Evolutionary conservation across 768 basidiomycete genomes (phyloP).

Genomic region (Xerocomus spinulosus): DNA sequence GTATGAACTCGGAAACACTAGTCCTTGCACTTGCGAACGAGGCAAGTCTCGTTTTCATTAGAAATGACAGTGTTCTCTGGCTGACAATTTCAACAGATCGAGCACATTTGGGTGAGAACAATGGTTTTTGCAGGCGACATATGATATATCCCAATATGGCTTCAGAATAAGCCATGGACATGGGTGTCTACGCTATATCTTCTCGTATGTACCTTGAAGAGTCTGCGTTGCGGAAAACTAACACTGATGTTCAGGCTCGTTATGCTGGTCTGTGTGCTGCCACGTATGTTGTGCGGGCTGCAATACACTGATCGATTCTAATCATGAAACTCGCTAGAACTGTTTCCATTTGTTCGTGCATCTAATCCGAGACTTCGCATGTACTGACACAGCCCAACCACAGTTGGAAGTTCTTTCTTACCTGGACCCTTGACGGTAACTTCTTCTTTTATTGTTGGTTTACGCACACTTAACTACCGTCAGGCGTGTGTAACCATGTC

Average conservation of each 20-base stretch:
- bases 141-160: background rate
- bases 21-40: background rate
- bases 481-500: constrained; percentile 6
- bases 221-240: too few relatives aligned
- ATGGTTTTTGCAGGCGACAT: background rate
- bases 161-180: background rate
- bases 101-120: background rate
- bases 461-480: background rate
- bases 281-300: background rate
- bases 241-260: background rate
- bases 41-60: background rate
- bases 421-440: constrained; percentile 9
- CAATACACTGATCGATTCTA: background rate
- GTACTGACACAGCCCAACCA: background rate
- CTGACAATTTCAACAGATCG: background rate
- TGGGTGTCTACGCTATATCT: background rate
- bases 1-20: background rate
- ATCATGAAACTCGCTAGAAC: background rate
- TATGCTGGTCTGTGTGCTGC: background rate
- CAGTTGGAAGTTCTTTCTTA: constrained; percentile 11
- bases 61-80: background rate
- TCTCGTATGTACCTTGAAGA: background rate
- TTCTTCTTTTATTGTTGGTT: background rate
- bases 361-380: background rate
- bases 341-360: background rate